Conservation (phyloP, 2,329 filamentous ascomycete genomes). For the Aspergillus sp. region DNA sequence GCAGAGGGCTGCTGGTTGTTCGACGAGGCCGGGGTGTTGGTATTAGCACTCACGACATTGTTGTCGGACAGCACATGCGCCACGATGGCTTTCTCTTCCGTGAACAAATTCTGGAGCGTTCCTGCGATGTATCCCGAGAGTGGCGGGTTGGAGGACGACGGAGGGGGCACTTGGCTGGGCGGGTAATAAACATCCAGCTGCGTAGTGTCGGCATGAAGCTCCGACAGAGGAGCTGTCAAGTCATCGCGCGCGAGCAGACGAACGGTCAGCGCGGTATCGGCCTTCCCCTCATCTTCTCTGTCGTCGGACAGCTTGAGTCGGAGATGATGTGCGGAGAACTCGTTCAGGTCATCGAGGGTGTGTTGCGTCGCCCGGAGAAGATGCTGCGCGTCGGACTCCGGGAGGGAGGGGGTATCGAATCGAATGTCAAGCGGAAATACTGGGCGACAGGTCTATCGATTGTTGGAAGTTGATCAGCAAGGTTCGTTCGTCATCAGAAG, state of each 20-base stretch:
- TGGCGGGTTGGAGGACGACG: constrained; percentile 67
- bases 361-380: constrained; percentile 80
- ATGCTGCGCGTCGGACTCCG: constrained; percentile 66
- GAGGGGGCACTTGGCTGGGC: constrained; percentile 64
- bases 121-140: constrained; percentile 76
- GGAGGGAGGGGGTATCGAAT: constrained; percentile 67
- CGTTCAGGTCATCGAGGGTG: constrained; percentile 80
- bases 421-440: constrained; percentile 84
- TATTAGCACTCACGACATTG: constrained; percentile 30
- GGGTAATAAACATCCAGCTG: constrained; percentile 77
- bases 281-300: constrained; percentile 22
- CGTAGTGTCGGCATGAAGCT: constrained; percentile 67
- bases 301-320: constrained; percentile 61
- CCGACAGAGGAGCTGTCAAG: constrained; percentile 55
- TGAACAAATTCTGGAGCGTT: constrained; percentile 74
- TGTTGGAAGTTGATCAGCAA: constrained; percentile 2
- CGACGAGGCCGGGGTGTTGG: constrained; percentile 20
- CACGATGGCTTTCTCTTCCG: constrained; percentile 85
- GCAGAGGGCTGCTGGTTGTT: constrained; percentile 30
- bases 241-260: constrained; percentile 59
- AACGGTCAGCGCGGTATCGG: constrained; percentile 65
- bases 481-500: neutral
- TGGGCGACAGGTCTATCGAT: constrained; percentile 72
- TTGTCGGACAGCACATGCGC: constrained; percentile 68
- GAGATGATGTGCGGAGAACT: constrained; percentile 81